Conservation (phyloP, 2,329 filamentous ascomycete species). For the Arthrobotrys entomopaga region DNA sequence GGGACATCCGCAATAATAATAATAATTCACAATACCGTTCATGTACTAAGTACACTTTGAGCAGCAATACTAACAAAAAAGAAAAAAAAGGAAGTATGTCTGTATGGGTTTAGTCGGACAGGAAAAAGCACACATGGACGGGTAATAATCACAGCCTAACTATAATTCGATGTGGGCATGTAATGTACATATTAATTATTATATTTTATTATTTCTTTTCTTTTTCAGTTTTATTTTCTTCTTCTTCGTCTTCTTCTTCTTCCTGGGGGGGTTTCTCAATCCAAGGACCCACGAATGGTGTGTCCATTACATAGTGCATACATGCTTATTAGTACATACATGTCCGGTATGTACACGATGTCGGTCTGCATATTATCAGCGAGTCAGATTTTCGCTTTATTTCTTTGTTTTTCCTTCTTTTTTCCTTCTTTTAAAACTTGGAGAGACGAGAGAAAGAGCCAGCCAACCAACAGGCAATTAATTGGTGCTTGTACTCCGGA, state of each 20-base stretch:
- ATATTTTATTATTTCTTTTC: not conserved
- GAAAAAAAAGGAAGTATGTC: no score
- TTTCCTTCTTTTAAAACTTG: slow-evolving; percentile 24
- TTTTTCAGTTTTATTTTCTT: slow-evolving; percentile 4
- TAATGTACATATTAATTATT: no score
- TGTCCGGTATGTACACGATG: slow-evolving; percentile 3
- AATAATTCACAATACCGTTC: no score
- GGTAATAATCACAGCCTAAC: slow-evolving; percentile 55
- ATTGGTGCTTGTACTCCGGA: no score
- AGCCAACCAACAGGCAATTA: slow-evolving; percentile 13
- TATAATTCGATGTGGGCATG: slow-evolving; percentile 20
- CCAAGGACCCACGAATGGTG: slow-evolving; percentile 14
- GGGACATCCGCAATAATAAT: slow-evolving; percentile 21
- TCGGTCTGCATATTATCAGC: slow-evolving; percentile 35
- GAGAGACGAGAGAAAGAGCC: not conserved
- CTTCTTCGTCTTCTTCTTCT: not conserved
- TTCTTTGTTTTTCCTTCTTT: no score
- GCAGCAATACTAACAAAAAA: no score
- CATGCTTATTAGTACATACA: not conserved
- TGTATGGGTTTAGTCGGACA: not conserved
- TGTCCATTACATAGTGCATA: not conserved
- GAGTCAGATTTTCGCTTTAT: slow-evolving; percentile 43
- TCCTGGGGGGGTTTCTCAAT: slow-evolving; percentile 1
- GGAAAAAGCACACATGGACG: slow-evolving; percentile 53
- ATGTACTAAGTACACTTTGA: no score